These are phyloP conservation scores for Apocynum venetum DNA, from an alignment of 257 asterid genomes.

Conservation along the genomic window DNA sequence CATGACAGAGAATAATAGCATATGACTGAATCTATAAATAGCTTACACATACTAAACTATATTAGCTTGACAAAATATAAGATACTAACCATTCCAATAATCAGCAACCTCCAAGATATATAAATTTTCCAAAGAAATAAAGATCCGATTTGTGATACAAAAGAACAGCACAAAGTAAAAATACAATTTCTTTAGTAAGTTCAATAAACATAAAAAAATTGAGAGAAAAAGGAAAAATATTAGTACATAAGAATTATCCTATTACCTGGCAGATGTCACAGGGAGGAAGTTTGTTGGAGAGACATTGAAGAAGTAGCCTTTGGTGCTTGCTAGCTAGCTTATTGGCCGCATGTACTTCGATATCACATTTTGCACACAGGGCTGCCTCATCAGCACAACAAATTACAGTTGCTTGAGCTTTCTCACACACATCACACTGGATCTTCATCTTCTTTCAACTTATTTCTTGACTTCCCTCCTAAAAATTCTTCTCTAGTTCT, in stretches of 20 bases:
- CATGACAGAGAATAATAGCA: neutral
- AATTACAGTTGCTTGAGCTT: conserved; percentile 85
- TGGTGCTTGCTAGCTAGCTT: conserved; percentile 96
- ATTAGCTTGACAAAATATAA: neutral
- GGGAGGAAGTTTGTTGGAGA: conserved; percentile 79
- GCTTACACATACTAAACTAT: neutral
- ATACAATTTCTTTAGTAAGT: neutral
- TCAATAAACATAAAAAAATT: neutral
- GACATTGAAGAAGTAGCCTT: conserved; percentile 78
- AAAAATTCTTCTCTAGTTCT: neutral
- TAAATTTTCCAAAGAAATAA: neutral
- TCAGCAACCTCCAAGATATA: neutral
- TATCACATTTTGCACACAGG: conserved; percentile 73
- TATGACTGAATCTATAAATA: neutral
- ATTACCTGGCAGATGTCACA: conserved; percentile 96
- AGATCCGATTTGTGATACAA: neutral
- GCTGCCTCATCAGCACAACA: conserved; percentile 99
- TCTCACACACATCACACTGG: conserved; percentile 98
- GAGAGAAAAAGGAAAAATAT: neutral
- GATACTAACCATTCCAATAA: neutral
- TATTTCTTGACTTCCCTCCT: neutral
- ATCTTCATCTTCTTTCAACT: no score
- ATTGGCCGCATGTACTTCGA: conserved; percentile 90
- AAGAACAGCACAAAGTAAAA: neutral
- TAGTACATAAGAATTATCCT: neutral